A percentile compares a stretch with the other conserved stretches of the same genome.
phyloP scores from a whole-genome alignment of 2,329 filamentous ascomycete species.

The Lomentospora prolificans region DNA sequence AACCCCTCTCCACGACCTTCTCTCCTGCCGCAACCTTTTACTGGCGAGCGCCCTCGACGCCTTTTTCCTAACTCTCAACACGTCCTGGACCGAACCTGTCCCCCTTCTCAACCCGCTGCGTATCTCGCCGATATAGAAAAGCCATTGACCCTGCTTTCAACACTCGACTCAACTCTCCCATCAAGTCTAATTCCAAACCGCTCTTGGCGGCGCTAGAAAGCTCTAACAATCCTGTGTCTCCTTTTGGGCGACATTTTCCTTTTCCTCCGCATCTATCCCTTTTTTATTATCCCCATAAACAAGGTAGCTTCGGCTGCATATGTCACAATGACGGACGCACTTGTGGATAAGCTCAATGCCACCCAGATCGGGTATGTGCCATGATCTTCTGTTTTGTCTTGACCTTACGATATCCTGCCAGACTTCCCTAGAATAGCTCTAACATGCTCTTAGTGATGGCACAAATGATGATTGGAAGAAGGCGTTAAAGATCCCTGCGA shows the following conservation, averaged over 20 bases:
- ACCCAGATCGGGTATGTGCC: constrained; percentile 29
- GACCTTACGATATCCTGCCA: too few relatives aligned
- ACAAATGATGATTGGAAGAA: constrained; percentile 63
- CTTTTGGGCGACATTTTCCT: background rate
- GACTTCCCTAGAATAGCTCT: too few relatives aligned
- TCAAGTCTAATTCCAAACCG: too few relatives aligned
- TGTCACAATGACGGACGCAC: constrained; percentile 32
- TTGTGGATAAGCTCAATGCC: constrained; percentile 33
- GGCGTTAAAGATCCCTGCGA: constrained; percentile 59
- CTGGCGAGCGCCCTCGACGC: too few relatives aligned
- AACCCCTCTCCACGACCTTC: background rate
- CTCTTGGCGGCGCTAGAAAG: too few relatives aligned
- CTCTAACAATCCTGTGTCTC: background rate
- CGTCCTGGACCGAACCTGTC: too few relatives aligned
- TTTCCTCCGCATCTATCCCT: background rate
- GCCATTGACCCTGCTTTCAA: too few relatives aligned
- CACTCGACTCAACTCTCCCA: too few relatives aligned
- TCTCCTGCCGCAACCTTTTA: background rate
- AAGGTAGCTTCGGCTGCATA: constrained; percentile 12
- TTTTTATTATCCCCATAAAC: constrained; percentile 5
- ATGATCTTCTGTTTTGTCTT: background rate
- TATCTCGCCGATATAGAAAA: too few relatives aligned
- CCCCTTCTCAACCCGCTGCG: too few relatives aligned
- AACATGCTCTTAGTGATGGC: constrained; percentile 22
- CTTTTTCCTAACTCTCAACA: too few relatives aligned